phyloP scores from a whole-genome alignment of 2,329 filamentous ascomycete species.

The Fusarium piperis region DNA sequence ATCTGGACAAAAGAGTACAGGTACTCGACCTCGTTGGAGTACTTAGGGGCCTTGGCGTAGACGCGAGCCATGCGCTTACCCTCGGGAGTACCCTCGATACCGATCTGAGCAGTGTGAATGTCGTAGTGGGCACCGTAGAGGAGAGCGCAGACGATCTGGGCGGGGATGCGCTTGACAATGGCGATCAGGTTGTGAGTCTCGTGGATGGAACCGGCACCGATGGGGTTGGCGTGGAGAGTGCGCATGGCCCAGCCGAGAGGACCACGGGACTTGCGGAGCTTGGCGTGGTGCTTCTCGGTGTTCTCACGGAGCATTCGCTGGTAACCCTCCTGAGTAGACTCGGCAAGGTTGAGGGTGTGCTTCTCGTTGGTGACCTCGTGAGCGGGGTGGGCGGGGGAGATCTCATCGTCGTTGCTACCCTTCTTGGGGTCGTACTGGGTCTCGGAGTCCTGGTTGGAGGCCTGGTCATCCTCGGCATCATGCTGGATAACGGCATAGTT shows the following conservation, averaged over 20 bases:
- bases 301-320: conserved; percentile 68
- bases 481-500: conserved; percentile 83
- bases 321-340: conserved; percentile 64
- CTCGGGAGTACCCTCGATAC: conserved; percentile 76
- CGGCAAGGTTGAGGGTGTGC: conserved; percentile 47
- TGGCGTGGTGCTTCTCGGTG: conserved; percentile 67
- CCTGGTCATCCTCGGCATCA: conserved; percentile 58
- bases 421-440: conserved; percentile 28
- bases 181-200: conserved; percentile 76
- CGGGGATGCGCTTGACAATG: conserved; percentile 72
- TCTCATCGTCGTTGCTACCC: conserved; percentile 50
- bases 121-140: conserved; percentile 85
- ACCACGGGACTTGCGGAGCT: conserved; percentile 69
- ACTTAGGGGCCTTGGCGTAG: conserved; percentile 71
- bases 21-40: conserved; percentile 77
- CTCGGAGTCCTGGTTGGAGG: conserved; percentile 18
- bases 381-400: conserved; percentile 42
- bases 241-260: conserved; percentile 88
- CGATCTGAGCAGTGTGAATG: conserved; percentile 79
- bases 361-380: conserved; percentile 53
- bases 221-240: conserved; percentile 76
- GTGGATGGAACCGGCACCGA: conserved; percentile 78
- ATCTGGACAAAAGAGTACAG: conserved; percentile 74
- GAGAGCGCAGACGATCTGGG: conserved; percentile 68
- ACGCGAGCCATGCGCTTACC: conserved; percentile 70